Evolutionary conservation across 73 alveolate genomes (phyloP).

Genomic region (Tetrahymena borealis): DNA sequence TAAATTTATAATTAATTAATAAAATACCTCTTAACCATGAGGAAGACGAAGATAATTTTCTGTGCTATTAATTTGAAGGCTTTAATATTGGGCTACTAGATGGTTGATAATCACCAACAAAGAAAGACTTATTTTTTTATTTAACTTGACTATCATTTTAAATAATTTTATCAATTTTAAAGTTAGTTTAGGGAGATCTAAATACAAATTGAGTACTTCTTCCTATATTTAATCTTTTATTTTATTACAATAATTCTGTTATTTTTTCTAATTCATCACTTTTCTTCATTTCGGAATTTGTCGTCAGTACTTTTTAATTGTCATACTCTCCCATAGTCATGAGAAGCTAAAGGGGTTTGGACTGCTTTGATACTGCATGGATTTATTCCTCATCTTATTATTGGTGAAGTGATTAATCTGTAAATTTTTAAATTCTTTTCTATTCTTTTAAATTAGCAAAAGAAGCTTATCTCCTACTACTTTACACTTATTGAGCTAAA

Average conservation of each 20-base stretch:
- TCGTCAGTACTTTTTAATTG: neutral
- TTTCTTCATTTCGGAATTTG: neutral
- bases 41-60: too few species aligned
- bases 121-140: neutral
- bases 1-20: neutral
- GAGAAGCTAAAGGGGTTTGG: neutral
- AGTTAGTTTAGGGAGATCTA: neutral
- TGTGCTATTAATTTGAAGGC: neutral
- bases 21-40: neutral
- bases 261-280: neutral
- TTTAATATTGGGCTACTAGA: neutral
- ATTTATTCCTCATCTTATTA: too few species aligned
- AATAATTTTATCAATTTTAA: neutral
- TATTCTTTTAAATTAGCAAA: too few species aligned
- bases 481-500: too few species aligned
- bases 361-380: too few species aligned
- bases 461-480: too few species aligned
- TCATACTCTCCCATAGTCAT: neutral
- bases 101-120: neutral
- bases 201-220: neutral
- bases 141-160: neutral
- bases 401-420: too few species aligned
- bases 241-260: neutral
- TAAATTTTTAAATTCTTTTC: too few species aligned
- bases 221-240: neutral